Conservation (phyloP, 116 monocot species). For the Papilionanthe hybrid region DNA sequence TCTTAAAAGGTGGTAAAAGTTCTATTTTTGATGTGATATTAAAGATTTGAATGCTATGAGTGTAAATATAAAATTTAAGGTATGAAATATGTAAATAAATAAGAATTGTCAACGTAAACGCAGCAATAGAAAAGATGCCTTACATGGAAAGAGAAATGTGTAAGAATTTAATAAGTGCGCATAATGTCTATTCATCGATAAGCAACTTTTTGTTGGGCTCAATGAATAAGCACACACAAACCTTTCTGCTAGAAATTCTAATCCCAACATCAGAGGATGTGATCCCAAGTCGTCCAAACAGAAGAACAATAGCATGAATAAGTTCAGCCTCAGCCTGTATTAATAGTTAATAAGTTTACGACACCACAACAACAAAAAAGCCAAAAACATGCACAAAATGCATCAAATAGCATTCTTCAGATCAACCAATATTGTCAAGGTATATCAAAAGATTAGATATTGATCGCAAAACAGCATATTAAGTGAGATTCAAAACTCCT, state of each 20-base stretch:
- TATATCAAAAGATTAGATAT: not conserved
- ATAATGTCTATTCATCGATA: not conserved
- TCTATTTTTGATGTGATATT: too few relatives aligned
- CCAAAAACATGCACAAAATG: not conserved
- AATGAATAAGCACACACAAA: slow-evolving; percentile 14
- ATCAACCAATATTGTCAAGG: not conserved
- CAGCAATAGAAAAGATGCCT: too few relatives aligned
- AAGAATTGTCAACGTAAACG: too few relatives aligned
- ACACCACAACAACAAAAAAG: not conserved
- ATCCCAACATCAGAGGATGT: slow-evolving; percentile 85
- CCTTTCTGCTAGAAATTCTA: slow-evolving; percentile 92
- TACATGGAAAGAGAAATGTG: not conserved
- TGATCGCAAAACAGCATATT: not conserved
- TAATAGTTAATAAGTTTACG: not conserved
- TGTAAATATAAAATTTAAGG: too few relatives aligned
- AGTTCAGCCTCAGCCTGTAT: slow-evolving; percentile 94
- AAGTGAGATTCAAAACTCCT: not conserved
- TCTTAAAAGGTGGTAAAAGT: too few relatives aligned
- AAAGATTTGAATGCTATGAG: too few relatives aligned
- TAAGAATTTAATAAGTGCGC: not conserved
- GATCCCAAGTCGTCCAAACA: slow-evolving; percentile 88
- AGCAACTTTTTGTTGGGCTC: not conserved
- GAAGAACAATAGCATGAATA: slow-evolving; percentile 84
- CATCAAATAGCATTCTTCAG: not conserved
- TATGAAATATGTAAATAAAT: too few relatives aligned